These are phyloP conservation scores for Nasturtium officinale DNA, from an alignment of 345 rosid species.

Conservation along the genomic window DNA sequence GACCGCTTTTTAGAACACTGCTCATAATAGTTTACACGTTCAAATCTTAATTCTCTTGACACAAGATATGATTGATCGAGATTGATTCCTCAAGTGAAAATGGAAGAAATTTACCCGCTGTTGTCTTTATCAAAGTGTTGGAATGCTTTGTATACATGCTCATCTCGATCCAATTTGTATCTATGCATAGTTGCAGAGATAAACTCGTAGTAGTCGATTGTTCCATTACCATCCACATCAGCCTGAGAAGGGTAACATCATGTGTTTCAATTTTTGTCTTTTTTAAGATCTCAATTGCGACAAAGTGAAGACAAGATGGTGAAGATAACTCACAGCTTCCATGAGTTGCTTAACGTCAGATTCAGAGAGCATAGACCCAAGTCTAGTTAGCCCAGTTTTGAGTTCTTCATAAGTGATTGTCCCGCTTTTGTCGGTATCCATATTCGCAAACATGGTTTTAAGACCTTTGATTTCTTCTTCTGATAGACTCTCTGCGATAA, in stretches of 20 bases:
- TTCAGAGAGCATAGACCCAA: slow-evolving; percentile 82
- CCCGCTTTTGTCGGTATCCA: slow-evolving; percentile 90
- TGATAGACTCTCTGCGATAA: slow-evolving; percentile 78
- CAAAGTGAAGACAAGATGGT: slow-evolving; percentile 3
- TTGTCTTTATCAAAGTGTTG: slow-evolving; percentile 80
- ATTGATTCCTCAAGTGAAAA: background rate
- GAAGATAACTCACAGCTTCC: slow-evolving; percentile 75
- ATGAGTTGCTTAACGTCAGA: slow-evolving; percentile 81
- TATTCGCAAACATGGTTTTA: slow-evolving; percentile 74
- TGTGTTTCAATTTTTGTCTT: background rate
- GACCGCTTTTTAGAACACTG: too few species aligned
- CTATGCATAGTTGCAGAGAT: slow-evolving; percentile 91
- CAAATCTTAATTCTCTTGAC: background rate
- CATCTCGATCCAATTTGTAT: slow-evolving; percentile 68
- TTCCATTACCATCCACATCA: slow-evolving; percentile 89
- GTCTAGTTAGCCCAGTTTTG: slow-evolving; percentile 68
- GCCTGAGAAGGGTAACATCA: slow-evolving; percentile 46
- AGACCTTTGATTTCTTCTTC: slow-evolving; percentile 87
- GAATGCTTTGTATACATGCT: slow-evolving; percentile 79
- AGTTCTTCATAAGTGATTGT: slow-evolving; percentile 89
- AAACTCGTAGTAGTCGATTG: slow-evolving; percentile 81
- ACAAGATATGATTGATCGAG: background rate
- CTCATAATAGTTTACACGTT: background rate
- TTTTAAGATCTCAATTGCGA: background rate
- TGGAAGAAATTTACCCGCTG: slow-evolving; percentile 57